Evolutionary conservation across 2,329 filamentous ascomycete genomes (phyloP).

Genomic region (Botrytis galanthina): DNA sequence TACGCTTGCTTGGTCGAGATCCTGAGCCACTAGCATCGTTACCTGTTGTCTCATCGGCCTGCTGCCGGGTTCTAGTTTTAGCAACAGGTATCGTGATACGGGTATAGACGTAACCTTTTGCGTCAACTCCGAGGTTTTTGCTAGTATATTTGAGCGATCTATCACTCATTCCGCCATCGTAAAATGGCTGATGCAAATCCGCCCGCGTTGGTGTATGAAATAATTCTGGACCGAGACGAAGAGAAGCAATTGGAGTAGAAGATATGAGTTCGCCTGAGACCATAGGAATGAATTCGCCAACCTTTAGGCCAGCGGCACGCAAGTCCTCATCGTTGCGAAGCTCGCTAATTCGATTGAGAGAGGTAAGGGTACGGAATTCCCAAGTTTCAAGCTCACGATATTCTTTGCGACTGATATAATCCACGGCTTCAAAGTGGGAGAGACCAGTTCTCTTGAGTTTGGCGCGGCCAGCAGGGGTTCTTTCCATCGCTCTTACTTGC

Average conservation of each 20-base stretch:
- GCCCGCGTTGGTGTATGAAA: neutral
- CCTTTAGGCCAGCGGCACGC: conserved; percentile 26
- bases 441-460: neutral
- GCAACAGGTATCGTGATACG: neutral
- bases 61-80: neutral
- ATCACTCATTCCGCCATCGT: neutral
- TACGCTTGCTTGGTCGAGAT: neutral
- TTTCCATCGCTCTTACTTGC: neutral
- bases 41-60: neutral
- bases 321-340: conserved; percentile 36
- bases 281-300: conserved; percentile 25
- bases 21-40: neutral
- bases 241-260: conserved; percentile 33
- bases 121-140: neutral
- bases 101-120: neutral
- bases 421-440: neutral
- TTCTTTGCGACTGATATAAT: conserved; percentile 5
- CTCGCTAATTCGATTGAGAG: conserved; percentile 31
- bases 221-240: conserved; percentile 32
- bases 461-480: neutral
- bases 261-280: conserved; percentile 29
- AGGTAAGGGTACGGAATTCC: conserved; percentile 31
- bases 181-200: conserved; percentile 7
- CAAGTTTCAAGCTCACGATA: conserved; percentile 25
- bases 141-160: conserved; percentile 6